Percentiles rank a stretch among this genome's conserved stretches.
Evolutionary conservation across 2,329 filamentous ascomycete species (phyloP).

Genomic region (Monosporascus sp.): DNA sequence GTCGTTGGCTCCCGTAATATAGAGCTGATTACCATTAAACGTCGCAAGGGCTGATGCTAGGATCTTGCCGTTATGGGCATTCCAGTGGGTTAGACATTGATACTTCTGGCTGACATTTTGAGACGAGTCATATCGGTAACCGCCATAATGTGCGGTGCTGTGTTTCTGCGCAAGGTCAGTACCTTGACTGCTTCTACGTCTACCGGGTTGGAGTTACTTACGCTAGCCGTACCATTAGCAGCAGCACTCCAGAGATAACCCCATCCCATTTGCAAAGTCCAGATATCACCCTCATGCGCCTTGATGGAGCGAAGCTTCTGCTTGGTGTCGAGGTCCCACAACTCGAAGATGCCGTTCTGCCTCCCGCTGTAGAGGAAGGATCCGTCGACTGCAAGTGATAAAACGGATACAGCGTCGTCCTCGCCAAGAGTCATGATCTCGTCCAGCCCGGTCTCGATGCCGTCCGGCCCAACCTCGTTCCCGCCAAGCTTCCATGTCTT

Average conservation of each 20-base stretch:
- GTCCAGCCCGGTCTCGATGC: slow-evolving; percentile 56
- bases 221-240: slow-evolving; percentile 81
- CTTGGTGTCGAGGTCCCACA: slow-evolving; percentile 94
- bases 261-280: slow-evolving; percentile 79
- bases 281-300: slow-evolving; percentile 74
- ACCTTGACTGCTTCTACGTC: background rate
- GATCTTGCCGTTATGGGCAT: slow-evolving; percentile 81
- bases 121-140: slow-evolving; percentile 43
- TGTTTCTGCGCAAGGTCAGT: slow-evolving; percentile 46
- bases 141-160: slow-evolving; percentile 59
- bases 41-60: slow-evolving; percentile 74
- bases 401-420: slow-evolving; percentile 58
- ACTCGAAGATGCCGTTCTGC: slow-evolving; percentile 79
- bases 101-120: slow-evolving; percentile 71
- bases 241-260: slow-evolving; percentile 83
- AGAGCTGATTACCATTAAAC: slow-evolving; percentile 70
- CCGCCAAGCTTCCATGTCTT: slow-evolving; percentile 77
- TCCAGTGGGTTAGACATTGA: slow-evolving; percentile 71
- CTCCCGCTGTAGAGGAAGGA: slow-evolving; percentile 91
- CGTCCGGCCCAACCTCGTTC: slow-evolving; percentile 41
- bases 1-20: slow-evolving; percentile 92
- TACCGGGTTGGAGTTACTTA: slow-evolving; percentile 36
- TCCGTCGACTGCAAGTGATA: slow-evolving; percentile 81
- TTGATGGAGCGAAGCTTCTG: slow-evolving; percentile 86
- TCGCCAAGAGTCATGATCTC: slow-evolving; percentile 62